phyloP scores from a whole-genome alignment of 495 filamentous ascomycete species.

The Penicillium silybi region DNA sequence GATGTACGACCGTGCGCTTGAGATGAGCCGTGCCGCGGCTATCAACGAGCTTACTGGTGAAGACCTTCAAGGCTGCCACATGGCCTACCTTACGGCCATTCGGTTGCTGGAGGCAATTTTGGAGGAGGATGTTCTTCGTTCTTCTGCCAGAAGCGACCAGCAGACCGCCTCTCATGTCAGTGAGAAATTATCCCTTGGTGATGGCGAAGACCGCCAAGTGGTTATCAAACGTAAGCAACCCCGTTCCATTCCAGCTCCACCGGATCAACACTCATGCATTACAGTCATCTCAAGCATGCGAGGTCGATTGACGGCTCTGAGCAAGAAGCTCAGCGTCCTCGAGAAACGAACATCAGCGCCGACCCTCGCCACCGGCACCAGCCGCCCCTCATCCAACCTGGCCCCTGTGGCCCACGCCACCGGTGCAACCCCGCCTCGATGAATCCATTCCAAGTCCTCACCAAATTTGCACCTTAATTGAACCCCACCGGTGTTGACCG shows the following conservation, averaged over 20 bases:
- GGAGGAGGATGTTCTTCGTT: conserved; percentile 66
- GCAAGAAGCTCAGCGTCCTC: conserved; percentile 55
- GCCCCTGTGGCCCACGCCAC: conserved; percentile 25
- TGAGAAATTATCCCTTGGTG: conserved; percentile 48
- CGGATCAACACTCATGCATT: conserved; percentile 23
- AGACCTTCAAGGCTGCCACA: conserved; percentile 83
- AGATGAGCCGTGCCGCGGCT: conserved; percentile 92
- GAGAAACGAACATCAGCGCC: conserved; percentile 48
- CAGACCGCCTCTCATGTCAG: conserved; percentile 14
- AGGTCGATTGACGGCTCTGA: conserved; percentile 48
- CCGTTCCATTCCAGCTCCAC: not conserved
- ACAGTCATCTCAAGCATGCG: conserved; percentile 60
- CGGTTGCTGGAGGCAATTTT: conserved; percentile 91
- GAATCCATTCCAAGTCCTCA: conserved; percentile 14
- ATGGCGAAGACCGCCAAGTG: conserved; percentile 66
- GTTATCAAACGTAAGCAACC: conserved; percentile 64
- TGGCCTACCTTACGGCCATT: conserved; percentile 89
- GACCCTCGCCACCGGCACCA: conserved; percentile 23
- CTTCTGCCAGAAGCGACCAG: conserved; percentile 25
- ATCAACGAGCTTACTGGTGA: conserved; percentile 93
- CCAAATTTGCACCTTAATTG: conserved; percentile 12
- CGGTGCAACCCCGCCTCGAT: conserved; percentile 32
- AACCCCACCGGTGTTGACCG: not conserved
- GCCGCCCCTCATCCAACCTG: conserved; percentile 31
- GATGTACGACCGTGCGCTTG: conserved; percentile 96